Evolutionary conservation across 148 eudicot species (phyloP).

Genomic region (Vaccinium macrocarpon): DNA sequence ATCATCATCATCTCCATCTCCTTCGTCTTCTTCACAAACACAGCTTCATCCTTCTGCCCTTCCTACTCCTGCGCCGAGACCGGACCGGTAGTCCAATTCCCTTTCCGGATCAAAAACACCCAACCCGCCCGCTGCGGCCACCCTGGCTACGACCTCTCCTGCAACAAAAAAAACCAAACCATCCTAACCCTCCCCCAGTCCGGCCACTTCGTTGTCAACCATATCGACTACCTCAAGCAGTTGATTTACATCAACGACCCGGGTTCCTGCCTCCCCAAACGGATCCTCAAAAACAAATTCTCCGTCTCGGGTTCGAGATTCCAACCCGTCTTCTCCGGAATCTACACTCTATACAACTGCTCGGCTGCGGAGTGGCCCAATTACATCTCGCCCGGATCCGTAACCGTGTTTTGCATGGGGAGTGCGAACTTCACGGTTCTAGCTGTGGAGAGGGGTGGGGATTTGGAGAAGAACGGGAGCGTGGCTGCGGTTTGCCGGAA

Average conservation of each 20-base stretch:
- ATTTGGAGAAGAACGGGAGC: neutral
- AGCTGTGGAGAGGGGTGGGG: neutral
- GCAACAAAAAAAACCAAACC: slow-evolving; percentile 40
- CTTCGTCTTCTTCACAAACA: neutral
- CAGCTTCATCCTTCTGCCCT: slow-evolving; percentile 24
- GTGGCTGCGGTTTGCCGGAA: slow-evolving; percentile 27
- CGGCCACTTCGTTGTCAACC: slow-evolving; percentile 29
- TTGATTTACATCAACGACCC: slow-evolving; percentile 52
- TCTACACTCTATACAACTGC: slow-evolving; percentile 51
- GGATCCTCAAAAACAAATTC: slow-evolving; percentile 22
- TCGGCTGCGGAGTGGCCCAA: neutral
- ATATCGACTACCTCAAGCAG: slow-evolving; percentile 44
- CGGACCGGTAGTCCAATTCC: slow-evolving; percentile 48
- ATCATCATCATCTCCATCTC: slow-evolving; percentile 13
- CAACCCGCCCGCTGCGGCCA: slow-evolving; percentile 42
- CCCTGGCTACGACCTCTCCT: slow-evolving; percentile 57
- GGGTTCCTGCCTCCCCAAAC: slow-evolving; percentile 37
- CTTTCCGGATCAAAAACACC: slow-evolving; percentile 39
- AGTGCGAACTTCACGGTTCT: slow-evolving; percentile 26
- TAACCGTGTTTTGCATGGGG: slow-evolving; percentile 39
- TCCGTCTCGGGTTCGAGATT: slow-evolving; percentile 31
- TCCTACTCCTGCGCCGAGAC: slow-evolving; percentile 33
- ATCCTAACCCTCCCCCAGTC: slow-evolving; percentile 38
- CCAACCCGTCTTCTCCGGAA: neutral
- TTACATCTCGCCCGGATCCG: too few species aligned